These are phyloP conservation scores for Auriscalpium vulgare DNA, from an alignment of 768 basidiomycete genomes.

Conservation along the genomic window DNA sequence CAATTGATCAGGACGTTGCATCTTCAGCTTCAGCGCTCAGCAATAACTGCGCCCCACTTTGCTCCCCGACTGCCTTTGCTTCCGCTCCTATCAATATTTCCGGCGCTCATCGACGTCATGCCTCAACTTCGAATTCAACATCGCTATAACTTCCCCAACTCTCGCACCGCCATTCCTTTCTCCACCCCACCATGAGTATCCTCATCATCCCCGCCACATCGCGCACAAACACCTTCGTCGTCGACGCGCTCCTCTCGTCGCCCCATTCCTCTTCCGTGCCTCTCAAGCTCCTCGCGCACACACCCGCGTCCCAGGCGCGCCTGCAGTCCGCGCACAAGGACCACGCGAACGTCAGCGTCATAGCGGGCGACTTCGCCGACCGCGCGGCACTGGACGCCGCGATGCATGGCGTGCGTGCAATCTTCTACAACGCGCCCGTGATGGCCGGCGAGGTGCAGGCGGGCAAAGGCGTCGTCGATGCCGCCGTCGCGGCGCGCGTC, in stretches of 20 bases:
- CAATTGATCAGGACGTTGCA: no score
- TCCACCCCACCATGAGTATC: constrained; percentile 6
- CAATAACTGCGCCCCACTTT: no score
- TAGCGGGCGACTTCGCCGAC: constrained; percentile 10
- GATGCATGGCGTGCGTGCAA: background rate
- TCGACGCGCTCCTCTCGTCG: constrained; percentile 9
- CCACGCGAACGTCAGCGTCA: constrained; percentile 5
- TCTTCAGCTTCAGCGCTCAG: no score
- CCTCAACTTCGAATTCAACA: no score
- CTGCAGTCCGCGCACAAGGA: constrained; percentile 1
- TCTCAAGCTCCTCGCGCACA: constrained; percentile 10
- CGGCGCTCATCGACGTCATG: no score
- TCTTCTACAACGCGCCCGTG: constrained; percentile 13
- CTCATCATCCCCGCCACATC: constrained; percentile 13
- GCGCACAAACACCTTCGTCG: constrained; percentile 11
- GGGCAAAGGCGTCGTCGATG: constrained; percentile 14
- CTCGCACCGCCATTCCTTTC: no score
- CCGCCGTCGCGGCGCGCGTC: constrained; percentile 11
- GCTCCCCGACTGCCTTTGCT: no score
- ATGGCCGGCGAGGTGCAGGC: constrained; percentile 5
- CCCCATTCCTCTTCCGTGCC: constrained; percentile 4
- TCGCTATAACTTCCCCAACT: no score
- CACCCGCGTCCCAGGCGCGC: background rate
- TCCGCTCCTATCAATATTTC: no score
- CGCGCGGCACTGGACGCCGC: constrained; percentile 3